Conservation (phyloP, 495 filamentous ascomycete species). For the Tuber brumale region DNA sequence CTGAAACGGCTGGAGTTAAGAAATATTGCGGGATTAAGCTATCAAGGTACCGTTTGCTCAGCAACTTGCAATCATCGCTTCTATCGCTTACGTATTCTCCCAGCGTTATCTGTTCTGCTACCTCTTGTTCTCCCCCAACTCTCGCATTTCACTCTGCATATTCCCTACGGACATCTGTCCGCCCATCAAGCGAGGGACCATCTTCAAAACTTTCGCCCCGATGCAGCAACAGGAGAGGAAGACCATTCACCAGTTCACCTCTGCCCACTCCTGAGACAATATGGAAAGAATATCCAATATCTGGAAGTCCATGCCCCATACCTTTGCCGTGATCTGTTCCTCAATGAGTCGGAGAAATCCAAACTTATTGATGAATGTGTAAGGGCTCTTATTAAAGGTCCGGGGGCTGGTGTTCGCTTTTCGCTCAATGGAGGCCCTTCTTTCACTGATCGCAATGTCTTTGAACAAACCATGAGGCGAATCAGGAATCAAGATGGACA, state of each 20-base stretch:
- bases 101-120: slow-evolving; percentile 34
- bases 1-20: slow-evolving; percentile 36
- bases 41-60: slow-evolving; percentile 18
- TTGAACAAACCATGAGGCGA: slow-evolving; percentile 27
- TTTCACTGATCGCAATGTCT: slow-evolving; percentile 25
- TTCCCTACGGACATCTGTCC: slow-evolving; percentile 15
- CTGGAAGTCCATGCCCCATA: slow-evolving; percentile 36
- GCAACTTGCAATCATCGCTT: background rate
- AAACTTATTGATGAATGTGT: slow-evolving; percentile 37
- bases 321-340: slow-evolving; percentile 40
- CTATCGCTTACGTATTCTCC: background rate
- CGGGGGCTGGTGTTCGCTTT: slow-evolving; percentile 8
- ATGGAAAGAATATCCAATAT: slow-evolving; percentile 36
- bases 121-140: slow-evolving; percentile 39
- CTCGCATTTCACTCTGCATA: slow-evolving; percentile 38
- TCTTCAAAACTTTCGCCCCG: slow-evolving; percentile 18
- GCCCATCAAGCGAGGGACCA: slow-evolving; percentile 12
- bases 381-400: slow-evolving; percentile 20
- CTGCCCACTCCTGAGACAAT: slow-evolving; percentile 38
- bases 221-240: slow-evolving; percentile 13
- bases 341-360: slow-evolving; percentile 30
- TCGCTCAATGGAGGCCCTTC: slow-evolving; percentile 14
- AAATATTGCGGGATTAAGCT: slow-evolving; percentile 27
- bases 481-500: slow-evolving; percentile 25
- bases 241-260: slow-evolving; percentile 27